Percentiles rank a stretch among this genome's conserved stretches.
Evolutionary conservation across 805 yeast genomes (phyloP).

Genomic region (Ascoidea tarda): DNA sequence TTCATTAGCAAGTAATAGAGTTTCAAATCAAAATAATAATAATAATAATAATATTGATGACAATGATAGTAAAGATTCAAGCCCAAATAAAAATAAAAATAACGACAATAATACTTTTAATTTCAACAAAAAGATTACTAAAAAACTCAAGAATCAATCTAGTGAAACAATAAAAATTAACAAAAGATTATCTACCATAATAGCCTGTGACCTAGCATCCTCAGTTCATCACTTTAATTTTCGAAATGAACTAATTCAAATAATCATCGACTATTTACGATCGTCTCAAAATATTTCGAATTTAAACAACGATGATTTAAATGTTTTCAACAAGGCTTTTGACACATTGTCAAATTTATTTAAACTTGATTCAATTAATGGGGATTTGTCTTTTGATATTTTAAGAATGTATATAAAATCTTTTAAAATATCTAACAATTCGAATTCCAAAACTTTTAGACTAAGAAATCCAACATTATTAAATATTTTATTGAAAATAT

Average conservation of each 20-base stretch:
- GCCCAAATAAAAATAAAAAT: too few species aligned
- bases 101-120: too few species aligned
- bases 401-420: slow-evolving; percentile 56
- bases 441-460: neutral
- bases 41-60: too few species aligned
- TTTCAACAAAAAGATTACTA: too few species aligned
- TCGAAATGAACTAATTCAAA: slow-evolving; percentile 56
- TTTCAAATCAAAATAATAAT: too few species aligned
- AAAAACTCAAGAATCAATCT: too few species aligned
- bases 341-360: slow-evolving; percentile 57
- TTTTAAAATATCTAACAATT: slow-evolving; percentile 24
- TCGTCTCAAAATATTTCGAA: too few species aligned
- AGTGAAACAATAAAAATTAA: slow-evolving; percentile 8
- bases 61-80: too few species aligned
- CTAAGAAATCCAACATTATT: slow-evolving; percentile 19
- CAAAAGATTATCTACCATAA: slow-evolving; percentile 52
- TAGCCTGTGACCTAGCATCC: slow-evolving; percentile 65
- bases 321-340: slow-evolving; percentile 41
- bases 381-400: slow-evolving; percentile 66
- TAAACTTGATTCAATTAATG: slow-evolving; percentile 59
- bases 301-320: too few species aligned
- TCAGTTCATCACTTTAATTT: slow-evolving; percentile 70
- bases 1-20: too few species aligned
- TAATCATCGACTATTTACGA: slow-evolving; percentile 47
- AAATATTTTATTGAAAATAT: slow-evolving; percentile 55